Evolutionary conservation across 2,329 filamentous ascomycete genomes (phyloP).

Genomic region (Fusarium mexicanum): DNA sequence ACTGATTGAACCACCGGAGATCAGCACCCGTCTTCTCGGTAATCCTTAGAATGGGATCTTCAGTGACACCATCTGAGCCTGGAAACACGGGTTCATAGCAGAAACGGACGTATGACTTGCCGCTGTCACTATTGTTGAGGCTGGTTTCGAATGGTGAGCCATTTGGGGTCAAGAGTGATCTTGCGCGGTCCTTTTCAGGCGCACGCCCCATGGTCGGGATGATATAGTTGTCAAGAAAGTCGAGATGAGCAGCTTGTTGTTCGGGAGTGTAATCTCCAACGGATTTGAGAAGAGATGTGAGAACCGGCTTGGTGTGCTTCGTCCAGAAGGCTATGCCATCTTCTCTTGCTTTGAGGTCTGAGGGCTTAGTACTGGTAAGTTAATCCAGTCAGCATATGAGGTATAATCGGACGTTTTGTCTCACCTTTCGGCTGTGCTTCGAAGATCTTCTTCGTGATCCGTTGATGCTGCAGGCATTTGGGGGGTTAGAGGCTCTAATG

Average conservation of each 20-base stretch:
- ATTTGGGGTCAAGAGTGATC: conserved; percentile 14
- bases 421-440: background rate
- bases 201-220: conserved; percentile 11
- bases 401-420: background rate
- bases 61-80: conserved; percentile 12
- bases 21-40: background rate
- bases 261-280: conserved; percentile 13
- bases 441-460: background rate
- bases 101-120: conserved; percentile 19
- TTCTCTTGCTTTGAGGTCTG: background rate
- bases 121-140: conserved; percentile 11
- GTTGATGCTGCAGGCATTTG: background rate
- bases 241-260: conserved; percentile 9
- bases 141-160: conserved; percentile 25
- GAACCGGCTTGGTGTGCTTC: conserved; percentile 7
- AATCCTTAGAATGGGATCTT: conserved; percentile 1
- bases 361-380: background rate
- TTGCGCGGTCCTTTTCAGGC: background rate
- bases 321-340: conserved; percentile 17
- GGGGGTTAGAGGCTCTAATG: background rate
- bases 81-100: conserved; percentile 25
- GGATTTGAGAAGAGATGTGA: conserved; percentile 5
- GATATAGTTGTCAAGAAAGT: conserved; percentile 8
- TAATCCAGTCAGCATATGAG: background rate
- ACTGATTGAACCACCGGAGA: conserved; percentile 38